Percentiles rank a stretch among this genome's conserved stretches.
phyloP scores from a whole-genome alignment of 148 eudicot species.

The Arctostaphylos glauca region DNA sequence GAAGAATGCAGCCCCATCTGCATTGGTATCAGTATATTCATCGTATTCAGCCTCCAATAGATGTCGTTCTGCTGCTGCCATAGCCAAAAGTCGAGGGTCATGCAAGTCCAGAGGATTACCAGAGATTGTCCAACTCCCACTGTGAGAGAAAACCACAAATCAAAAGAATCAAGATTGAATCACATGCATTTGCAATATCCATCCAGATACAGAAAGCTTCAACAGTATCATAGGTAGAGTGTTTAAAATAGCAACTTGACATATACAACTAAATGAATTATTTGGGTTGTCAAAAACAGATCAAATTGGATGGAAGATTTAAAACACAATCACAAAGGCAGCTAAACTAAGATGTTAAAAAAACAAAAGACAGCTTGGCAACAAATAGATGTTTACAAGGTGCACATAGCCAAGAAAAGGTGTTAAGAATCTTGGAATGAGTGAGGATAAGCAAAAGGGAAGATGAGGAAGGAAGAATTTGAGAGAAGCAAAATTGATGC shows the following conservation, averaged over 20 bases:
- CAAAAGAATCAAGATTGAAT: constrained; percentile 4
- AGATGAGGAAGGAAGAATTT: too few species aligned
- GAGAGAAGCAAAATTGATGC: too few species aligned
- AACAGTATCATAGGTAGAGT: not conserved
- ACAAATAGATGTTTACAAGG: too few species aligned
- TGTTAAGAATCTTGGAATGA: too few species aligned
- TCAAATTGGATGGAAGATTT: too few species aligned
- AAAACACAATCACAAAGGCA: too few species aligned
- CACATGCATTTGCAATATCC: not conserved
- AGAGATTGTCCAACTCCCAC: constrained; percentile 57
- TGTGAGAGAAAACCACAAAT: constrained; percentile 15
- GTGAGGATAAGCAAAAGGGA: too few species aligned
- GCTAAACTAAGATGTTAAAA: too few species aligned
- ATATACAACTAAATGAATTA: too few species aligned
- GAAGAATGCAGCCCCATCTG: constrained; percentile 80
- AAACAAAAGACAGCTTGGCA: too few species aligned
- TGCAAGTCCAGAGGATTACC: constrained; percentile 68
- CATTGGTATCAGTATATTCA: constrained; percentile 68
- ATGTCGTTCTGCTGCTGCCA: constrained; percentile 75
- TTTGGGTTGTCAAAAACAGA: too few species aligned
- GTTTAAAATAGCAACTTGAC: not conserved
- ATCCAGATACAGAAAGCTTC: not conserved
- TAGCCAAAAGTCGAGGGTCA: constrained; percentile 74
- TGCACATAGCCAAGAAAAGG: too few species aligned
- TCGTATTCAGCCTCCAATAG: constrained; percentile 76